phyloP scores from a whole-genome alignment of 495 filamentous ascomycete genomes.

The Oleoguttula mirabilis region DNA sequence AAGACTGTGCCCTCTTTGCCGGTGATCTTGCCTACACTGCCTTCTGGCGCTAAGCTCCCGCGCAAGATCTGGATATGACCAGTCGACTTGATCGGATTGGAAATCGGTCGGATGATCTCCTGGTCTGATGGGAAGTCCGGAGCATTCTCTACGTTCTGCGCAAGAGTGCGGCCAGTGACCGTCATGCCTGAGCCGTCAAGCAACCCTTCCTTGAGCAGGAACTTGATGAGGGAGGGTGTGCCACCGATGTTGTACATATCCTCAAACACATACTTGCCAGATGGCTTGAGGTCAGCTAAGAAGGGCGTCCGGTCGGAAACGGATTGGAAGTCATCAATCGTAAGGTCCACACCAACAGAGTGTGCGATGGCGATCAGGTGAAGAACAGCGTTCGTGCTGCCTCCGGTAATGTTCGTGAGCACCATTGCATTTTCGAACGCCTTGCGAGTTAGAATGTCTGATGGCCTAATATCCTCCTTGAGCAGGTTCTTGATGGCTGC shows the following conservation, averaged over 20 bases:
- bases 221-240: conserved; percentile 80
- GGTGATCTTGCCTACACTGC: conserved; percentile 94
- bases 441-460: conserved; percentile 79
- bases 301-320: conserved; percentile 86
- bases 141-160: conserved; percentile 71
- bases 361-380: conserved; percentile 96
- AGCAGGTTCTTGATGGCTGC: conserved; percentile 78
- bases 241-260: conserved; percentile 85
- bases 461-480: conserved; percentile 74
- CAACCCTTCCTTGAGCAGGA: conserved; percentile 79
- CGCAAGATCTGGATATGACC: conserved; percentile 97
- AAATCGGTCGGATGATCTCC: conserved; percentile 80
- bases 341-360: conserved; percentile 83
- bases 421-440: conserved; percentile 97
- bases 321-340: conserved; percentile 92
- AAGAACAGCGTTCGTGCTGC: conserved; percentile 93
- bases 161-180: conserved; percentile 87
- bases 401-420: conserved; percentile 85
- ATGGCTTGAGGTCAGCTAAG: conserved; percentile 93
- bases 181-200: conserved; percentile 82
- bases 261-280: conserved; percentile 91
- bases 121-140: conserved; percentile 74
- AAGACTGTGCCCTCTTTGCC: conserved; percentile 92
- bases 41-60: conserved; percentile 79
- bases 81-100: conserved; percentile 82